Percentiles rank a stretch among this genome's conserved stretches.
phyloP scores from a whole-genome alignment of 1,139 yeast genomes.

The Magnusiomyces fungicola region DNA sequence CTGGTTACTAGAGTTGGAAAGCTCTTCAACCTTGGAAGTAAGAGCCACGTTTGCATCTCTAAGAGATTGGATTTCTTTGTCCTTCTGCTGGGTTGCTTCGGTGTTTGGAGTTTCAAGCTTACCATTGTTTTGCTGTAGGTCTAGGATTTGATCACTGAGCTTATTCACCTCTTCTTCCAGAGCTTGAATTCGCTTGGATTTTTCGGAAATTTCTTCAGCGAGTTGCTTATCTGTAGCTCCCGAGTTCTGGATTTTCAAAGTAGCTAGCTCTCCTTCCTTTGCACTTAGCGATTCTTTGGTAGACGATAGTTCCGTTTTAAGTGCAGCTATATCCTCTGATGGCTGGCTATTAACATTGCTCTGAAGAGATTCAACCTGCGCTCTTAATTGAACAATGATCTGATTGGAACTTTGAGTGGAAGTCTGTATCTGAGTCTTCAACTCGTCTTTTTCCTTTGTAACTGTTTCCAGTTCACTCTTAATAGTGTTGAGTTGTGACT shows the following conservation, averaged over 20 bases:
- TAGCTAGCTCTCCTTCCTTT: slow-evolving; percentile 11
- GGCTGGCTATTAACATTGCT: slow-evolving; percentile 7
- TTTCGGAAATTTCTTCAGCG: slow-evolving; percentile 17
- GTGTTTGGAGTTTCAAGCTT: too few relatives aligned
- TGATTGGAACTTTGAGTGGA: slow-evolving; percentile 11
- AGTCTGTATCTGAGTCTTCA: slow-evolving; percentile 22
- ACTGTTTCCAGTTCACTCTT: slow-evolving; percentile 14
- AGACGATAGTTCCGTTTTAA: neutral
- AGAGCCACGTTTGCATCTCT: neutral
- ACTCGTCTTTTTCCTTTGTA: slow-evolving; percentile 10
- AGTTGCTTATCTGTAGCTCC: neutral
- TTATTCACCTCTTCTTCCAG: slow-evolving; percentile 25
- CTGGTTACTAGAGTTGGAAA: neutral
- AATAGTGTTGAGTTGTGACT: slow-evolving; percentile 3
- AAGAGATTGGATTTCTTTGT: neutral
- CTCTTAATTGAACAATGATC: neutral
- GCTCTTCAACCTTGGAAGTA: neutral
- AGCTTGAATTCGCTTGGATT: slow-evolving; percentile 23
- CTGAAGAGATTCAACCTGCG: neutral
- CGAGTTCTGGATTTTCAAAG: neutral
- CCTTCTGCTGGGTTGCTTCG: neutral
- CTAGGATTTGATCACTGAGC: slow-evolving; percentile 21
- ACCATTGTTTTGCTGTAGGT: slow-evolving; percentile 15
- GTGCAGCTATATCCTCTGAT: neutral
- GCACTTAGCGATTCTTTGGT: slow-evolving; percentile 13